Evolutionary conservation across 768 basidiomycete genomes (phyloP).

Genomic region (Cantharellus anzutake): DNA sequence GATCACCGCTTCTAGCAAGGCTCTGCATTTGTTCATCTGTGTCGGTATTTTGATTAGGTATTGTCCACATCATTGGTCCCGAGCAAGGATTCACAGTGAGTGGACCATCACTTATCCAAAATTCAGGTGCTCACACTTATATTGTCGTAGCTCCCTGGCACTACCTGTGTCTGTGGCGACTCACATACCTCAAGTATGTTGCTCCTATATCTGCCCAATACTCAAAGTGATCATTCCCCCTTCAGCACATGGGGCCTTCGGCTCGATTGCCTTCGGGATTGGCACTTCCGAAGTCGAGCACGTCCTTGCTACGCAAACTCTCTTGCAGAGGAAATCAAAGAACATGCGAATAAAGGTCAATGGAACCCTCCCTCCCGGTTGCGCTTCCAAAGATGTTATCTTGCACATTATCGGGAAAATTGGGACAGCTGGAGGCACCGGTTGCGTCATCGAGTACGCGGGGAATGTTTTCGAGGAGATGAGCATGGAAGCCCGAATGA

Average conservation of each 20-base stretch:
- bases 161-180: slow-evolving; percentile 79
- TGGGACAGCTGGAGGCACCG: slow-evolving; percentile 86
- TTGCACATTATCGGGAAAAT: slow-evolving; percentile 80
- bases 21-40: background rate
- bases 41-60: slow-evolving; percentile 25
- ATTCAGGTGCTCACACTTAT: background rate
- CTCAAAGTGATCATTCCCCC: background rate
- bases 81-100: slow-evolving; percentile 81
- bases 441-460: slow-evolving; percentile 79
- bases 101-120: background rate
- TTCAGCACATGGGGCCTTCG: slow-evolving; percentile 78
- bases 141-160: slow-evolving; percentile 39
- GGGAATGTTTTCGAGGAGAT: slow-evolving; percentile 71
- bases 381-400: slow-evolving; percentile 79
- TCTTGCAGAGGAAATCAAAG: slow-evolving; percentile 72
- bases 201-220: background rate
- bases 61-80: slow-evolving; percentile 80
- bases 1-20: slow-evolving; percentile 1
- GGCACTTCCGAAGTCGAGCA: slow-evolving; percentile 91
- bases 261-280: slow-evolving; percentile 82
- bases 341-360: slow-evolving; percentile 88
- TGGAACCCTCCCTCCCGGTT: slow-evolving; percentile 60
- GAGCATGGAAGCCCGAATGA: slow-evolving; percentile 84
- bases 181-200: slow-evolving; percentile 78
- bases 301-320: slow-evolving; percentile 80